phyloP scores from a whole-genome alignment of 23 red algal genomes.

The Rhodosorus marinus region DNA sequence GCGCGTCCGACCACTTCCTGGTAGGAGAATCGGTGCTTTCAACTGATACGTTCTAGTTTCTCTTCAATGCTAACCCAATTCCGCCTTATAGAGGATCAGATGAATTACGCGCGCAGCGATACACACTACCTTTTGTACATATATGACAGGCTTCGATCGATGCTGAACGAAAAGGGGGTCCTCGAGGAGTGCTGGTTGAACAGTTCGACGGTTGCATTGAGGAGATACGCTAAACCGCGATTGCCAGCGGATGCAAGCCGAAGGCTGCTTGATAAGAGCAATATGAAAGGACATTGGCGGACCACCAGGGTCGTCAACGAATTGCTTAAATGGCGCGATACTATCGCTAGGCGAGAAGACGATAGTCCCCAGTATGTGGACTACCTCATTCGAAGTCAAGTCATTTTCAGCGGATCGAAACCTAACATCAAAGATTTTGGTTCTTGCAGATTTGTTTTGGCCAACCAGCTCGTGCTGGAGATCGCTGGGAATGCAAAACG shows the following conservation, averaged over 20 bases:
- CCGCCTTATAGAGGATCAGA: too few species aligned
- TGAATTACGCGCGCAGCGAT: constrained; percentile 73
- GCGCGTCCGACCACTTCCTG: constrained; percentile 67
- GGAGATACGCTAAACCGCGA: constrained; percentile 13
- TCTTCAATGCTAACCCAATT: too few species aligned
- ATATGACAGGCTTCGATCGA: constrained; percentile 42
- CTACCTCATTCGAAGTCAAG: too few species aligned
- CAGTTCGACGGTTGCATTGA: constrained; percentile 8
- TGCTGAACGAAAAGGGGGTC: constrained; percentile 20
- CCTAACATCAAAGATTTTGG: too few species aligned
- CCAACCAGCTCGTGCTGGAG: too few species aligned
- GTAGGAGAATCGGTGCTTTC: constrained; percentile 62
- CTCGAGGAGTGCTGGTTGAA: constrained; percentile 14
- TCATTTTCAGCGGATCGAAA: too few species aligned
- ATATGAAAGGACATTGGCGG: constrained; percentile 10
- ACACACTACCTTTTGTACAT: constrained; percentile 94
- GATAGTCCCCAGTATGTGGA: constrained; percentile 66
- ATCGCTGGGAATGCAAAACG: too few species aligned
- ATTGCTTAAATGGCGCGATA: constrained; percentile 61
- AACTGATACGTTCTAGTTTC: too few species aligned
- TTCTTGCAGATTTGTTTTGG: too few species aligned
- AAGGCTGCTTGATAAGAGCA: constrained; percentile 14
- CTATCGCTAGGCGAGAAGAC: constrained; percentile 60
- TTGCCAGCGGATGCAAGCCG: constrained; percentile 15
- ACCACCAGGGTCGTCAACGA: constrained; percentile 34